phyloP scores from a whole-genome alignment of 768 basidiomycete species.

The Lanmaoa pseudosensibilis region DNA sequence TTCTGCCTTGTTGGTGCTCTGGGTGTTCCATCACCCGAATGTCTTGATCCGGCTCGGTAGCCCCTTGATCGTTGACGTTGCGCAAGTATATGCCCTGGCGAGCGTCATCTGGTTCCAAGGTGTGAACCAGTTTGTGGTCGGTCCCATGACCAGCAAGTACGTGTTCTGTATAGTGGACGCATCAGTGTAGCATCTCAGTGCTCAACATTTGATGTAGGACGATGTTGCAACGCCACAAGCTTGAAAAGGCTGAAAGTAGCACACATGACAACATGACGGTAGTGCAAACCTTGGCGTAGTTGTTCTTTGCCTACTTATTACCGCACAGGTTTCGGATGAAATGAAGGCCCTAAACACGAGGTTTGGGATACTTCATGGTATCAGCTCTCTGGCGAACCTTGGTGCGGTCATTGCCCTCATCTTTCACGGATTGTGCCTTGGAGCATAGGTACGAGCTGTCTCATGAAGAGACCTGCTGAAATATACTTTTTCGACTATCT shows the following conservation, averaged over 20 bases:
- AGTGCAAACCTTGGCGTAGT: slow-evolving; percentile 25
- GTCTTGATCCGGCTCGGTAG: slow-evolving; percentile 48
- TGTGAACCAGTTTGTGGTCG: slow-evolving; percentile 67
- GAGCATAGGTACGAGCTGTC: slow-evolving; percentile 42
- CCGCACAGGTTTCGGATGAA: slow-evolving; percentile 54
- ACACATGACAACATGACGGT: slow-evolving; percentile 64
- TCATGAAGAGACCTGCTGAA: not conserved
- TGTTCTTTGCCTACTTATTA: slow-evolving; percentile 9
- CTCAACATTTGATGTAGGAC: slow-evolving; percentile 41
- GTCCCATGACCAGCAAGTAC: slow-evolving; percentile 70
- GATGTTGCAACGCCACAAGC: slow-evolving; percentile 71
- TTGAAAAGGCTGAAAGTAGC: slow-evolving; percentile 76
- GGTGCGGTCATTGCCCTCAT: slow-evolving; percentile 54
- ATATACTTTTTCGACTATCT: not conserved
- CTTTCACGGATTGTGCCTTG: slow-evolving; percentile 75
- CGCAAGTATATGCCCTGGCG: slow-evolving; percentile 59
- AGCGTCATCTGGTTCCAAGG: slow-evolving; percentile 47
- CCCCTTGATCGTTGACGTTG: slow-evolving; percentile 58
- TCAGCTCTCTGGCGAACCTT: slow-evolving; percentile 69
- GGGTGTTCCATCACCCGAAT: slow-evolving; percentile 57
- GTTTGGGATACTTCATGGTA: slow-evolving; percentile 67
- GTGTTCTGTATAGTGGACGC: slow-evolving; percentile 18
- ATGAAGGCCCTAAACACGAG: slow-evolving; percentile 70
- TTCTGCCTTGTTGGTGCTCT: slow-evolving; percentile 53
- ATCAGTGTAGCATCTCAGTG: not conserved